Evolutionary conservation across 2,329 filamentous ascomycete genomes (phyloP).

Genomic region (Cladosporium sp.): DNA sequence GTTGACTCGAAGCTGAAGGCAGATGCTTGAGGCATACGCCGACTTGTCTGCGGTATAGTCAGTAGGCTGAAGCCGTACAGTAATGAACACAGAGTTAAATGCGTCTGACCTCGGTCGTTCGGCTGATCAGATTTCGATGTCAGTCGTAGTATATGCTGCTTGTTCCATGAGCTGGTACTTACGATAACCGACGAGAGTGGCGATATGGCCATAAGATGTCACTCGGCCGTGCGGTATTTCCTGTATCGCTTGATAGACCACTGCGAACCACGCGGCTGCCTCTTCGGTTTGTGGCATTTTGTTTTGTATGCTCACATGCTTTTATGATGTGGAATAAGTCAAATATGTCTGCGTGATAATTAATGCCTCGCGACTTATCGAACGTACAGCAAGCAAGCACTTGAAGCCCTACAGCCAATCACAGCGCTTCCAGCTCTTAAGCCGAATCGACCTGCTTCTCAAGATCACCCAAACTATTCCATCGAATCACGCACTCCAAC

Average conservation of each 20-base stretch:
- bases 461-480: not conserved
- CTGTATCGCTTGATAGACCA: conserved; percentile 79
- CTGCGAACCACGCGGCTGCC: conserved; percentile 65
- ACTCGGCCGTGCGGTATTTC: conserved; percentile 79
- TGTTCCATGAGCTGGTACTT: conserved; percentile 29
- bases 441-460: not conserved
- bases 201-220: conserved; percentile 82
- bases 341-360: too few relatives aligned
- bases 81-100: not conserved
- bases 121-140: conserved; percentile 28
- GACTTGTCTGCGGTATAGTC: conserved; percentile 60
- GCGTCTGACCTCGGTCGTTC: conserved; percentile 44
- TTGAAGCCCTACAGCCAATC: conserved; percentile 6
- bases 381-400: not conserved
- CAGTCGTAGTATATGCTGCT: not conserved
- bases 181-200: conserved; percentile 68
- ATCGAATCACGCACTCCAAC: not conserved
- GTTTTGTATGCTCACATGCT: conserved; percentile 14
- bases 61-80: not conserved
- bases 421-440: not conserved
- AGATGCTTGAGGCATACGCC: conserved; percentile 87
- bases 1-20: conserved; percentile 44
- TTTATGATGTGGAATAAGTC: not conserved
- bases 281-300: conserved; percentile 68
- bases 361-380: not conserved